Evolutionary conservation across 2,329 filamentous ascomycete species (phyloP), one percentile per base, ranked within the genome.

Genomic region (Colletotrichum tanaceti): DNA sequence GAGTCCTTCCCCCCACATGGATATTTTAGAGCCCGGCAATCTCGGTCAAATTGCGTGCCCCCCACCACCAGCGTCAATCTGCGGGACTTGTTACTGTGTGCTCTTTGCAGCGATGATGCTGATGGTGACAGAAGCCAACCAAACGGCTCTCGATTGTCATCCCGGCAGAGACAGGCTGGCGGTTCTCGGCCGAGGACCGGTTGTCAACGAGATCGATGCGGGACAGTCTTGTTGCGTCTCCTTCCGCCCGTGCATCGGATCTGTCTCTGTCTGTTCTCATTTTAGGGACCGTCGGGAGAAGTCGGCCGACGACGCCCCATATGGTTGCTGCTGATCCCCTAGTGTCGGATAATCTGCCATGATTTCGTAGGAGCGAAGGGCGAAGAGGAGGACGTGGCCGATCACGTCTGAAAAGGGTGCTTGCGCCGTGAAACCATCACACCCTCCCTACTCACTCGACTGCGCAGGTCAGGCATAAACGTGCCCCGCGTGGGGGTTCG

Each of bases 11-110:
- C 55, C 67, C 63, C 63, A 70, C 57, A 59, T 61, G 50, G 20
- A 38, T 58, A 70, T 62, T 67, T 70, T 70, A 67, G 63, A 58
- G 61, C 66, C 64, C 58, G 63, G 63, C 67, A 70, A 70, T 70
- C 67, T 70, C 67, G 67, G 67, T 63, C 63, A 70, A 70, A 68
- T 70, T 63, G 58, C 58, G 54, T 55, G 44, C 58, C 67, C 67
- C 60, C 50, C 63, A 63, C 62, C 32, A 65, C 58, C 38, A 24
- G 47, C 49, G 20, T 58, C 54, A 54, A 39, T 49, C 49, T 65
- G 55, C 62, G 55, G 50, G 55, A 60, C 63, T 61, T 60, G 66
- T 69, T 49, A 3, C 32, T 35, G 65, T 68, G 53, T 64, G 44
- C 46, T 46, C 28, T 38, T 57, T 22, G 46, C 35, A 46, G 28